phyloP scores from a whole-genome alignment of 2,329 filamentous ascomycete genomes.

The Mycosphaerella arachidis region DNA sequence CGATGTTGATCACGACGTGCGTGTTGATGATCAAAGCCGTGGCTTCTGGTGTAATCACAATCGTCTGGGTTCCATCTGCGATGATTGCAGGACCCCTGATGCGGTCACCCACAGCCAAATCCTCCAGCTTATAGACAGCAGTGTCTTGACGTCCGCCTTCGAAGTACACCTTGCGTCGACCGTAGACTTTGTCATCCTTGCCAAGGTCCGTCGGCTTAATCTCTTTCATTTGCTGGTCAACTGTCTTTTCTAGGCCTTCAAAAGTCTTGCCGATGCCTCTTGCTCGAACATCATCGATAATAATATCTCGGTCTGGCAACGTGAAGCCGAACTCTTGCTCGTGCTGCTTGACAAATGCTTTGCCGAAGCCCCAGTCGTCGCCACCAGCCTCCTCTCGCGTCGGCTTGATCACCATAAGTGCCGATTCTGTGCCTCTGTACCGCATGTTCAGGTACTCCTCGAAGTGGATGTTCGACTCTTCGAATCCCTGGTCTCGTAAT shows the following conservation, averaged over 20 bases:
- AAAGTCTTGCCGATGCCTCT: constrained; percentile 87
- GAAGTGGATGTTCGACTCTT: constrained; percentile 68
- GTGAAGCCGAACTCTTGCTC: constrained; percentile 93
- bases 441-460: constrained; percentile 94
- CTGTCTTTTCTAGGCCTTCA: constrained; percentile 70
- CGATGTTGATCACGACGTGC: constrained; percentile 83
- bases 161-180: constrained; percentile 72
- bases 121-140: constrained; percentile 75
- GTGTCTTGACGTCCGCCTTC: constrained; percentile 74
- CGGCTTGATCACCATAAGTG: constrained; percentile 82
- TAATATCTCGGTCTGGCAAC: constrained; percentile 76
- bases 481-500: constrained; percentile 74
- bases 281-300: constrained; percentile 83
- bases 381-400: constrained; percentile 58
- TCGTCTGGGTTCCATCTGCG: constrained; percentile 84
- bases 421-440: constrained; percentile 85
- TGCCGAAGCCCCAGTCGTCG: constrained; percentile 75
- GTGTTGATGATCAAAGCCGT: constrained; percentile 75
- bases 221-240: constrained; percentile 74
- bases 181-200: constrained; percentile 59
- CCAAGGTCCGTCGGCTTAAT: constrained; percentile 57
- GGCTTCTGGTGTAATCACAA: constrained; percentile 77
- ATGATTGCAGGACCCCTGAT: constrained; percentile 79
- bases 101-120: constrained; percentile 66
- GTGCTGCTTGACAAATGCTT: constrained; percentile 81